A percentile compares a stretch with the other conserved stretches of the same genome.
Evolutionary conservation across 164 flowering plant species (phyloP).

Genomic region (Umbellularia californica): DNA sequence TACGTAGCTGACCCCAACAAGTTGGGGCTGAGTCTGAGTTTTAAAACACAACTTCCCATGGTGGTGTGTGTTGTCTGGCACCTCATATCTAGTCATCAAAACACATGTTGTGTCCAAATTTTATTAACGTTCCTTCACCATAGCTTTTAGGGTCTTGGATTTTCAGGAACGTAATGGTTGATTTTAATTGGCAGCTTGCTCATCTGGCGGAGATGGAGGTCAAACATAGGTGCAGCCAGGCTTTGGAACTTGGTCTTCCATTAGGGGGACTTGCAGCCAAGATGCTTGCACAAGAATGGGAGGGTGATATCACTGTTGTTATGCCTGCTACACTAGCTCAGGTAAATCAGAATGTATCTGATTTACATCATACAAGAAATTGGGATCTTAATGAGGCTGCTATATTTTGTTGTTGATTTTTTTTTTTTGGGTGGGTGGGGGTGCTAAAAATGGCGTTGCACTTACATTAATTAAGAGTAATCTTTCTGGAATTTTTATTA

Average conservation of each 20-base stretch:
- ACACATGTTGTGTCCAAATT: too few relatives aligned
- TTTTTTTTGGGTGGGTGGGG: too few relatives aligned
- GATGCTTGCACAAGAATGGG: slow-evolving; percentile 96
- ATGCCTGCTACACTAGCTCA: slow-evolving; percentile 97
- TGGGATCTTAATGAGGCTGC: background rate
- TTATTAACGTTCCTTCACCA: too few relatives aligned
- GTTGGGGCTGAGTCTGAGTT: too few relatives aligned
- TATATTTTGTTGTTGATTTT: background rate
- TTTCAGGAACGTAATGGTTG: background rate
- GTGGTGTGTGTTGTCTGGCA: too few relatives aligned
- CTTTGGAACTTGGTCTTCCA: slow-evolving; percentile 91
- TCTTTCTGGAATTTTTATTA: background rate
- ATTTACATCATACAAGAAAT: too few relatives aligned
- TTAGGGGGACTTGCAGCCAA: slow-evolving; percentile 70
- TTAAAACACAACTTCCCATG: too few relatives aligned
- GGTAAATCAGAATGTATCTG: slow-evolving; percentile 33
- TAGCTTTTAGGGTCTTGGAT: too few relatives aligned
- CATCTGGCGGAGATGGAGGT: slow-evolving; percentile 97
- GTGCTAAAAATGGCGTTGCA: too few relatives aligned
- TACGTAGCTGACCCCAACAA: too few relatives aligned
- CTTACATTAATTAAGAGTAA: background rate
- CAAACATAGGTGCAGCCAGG: slow-evolving; percentile 89
- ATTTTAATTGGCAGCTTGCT: slow-evolving; percentile 50
- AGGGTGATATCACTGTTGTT: slow-evolving; percentile 93
- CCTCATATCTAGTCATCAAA: too few relatives aligned